Evolutionary conservation across 2,329 filamentous ascomycete genomes (phyloP).

Genomic region (Verticillium klebahnii): DNA sequence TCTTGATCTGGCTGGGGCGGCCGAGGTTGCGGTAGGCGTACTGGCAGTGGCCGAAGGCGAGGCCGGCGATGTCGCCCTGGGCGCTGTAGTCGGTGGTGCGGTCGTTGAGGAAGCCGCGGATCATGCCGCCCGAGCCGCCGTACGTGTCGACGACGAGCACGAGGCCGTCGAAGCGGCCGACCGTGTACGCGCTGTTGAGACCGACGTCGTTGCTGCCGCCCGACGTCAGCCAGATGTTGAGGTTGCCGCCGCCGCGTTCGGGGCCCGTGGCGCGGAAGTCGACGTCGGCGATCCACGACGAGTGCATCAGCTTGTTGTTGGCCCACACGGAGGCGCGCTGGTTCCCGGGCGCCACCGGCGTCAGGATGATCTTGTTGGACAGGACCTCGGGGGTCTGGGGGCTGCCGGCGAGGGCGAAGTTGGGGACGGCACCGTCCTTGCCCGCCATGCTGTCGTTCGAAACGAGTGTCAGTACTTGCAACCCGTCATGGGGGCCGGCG

Average conservation of each 20-base stretch:
- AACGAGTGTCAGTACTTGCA: background rate
- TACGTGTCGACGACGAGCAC: slow-evolving; percentile 82
- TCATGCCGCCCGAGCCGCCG: slow-evolving; percentile 69
- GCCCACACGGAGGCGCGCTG: slow-evolving; percentile 81
- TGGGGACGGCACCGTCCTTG: slow-evolving; percentile 34
- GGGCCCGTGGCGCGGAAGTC: slow-evolving; percentile 84
- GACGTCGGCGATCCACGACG: slow-evolving; percentile 78
- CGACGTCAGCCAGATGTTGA: slow-evolving; percentile 88
- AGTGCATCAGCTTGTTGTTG: slow-evolving; percentile 54
- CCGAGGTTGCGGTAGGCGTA: slow-evolving; percentile 91
- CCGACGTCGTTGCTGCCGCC: slow-evolving; percentile 62
- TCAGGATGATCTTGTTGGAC: slow-evolving; percentile 89
- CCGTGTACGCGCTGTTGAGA: slow-evolving; percentile 77
- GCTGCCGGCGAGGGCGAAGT: slow-evolving; percentile 51
- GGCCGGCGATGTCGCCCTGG: slow-evolving; percentile 71
- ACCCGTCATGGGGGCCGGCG: too few species aligned
- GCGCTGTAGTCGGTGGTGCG: slow-evolving; percentile 73
- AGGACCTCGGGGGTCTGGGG: slow-evolving; percentile 60
- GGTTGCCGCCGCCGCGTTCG: slow-evolving; percentile 79
- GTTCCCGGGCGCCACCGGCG: slow-evolving; percentile 81
- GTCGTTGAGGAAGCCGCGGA: slow-evolving; percentile 93
- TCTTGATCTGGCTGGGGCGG: slow-evolving; percentile 71
- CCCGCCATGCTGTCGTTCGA: slow-evolving; percentile 8
- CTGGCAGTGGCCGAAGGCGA: slow-evolving; percentile 90
- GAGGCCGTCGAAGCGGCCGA: slow-evolving; percentile 82